Evolutionary conservation across 192 early-diverging fungal genomes (phyloP).

Genomic region (Ambispora gerdemannii): DNA sequence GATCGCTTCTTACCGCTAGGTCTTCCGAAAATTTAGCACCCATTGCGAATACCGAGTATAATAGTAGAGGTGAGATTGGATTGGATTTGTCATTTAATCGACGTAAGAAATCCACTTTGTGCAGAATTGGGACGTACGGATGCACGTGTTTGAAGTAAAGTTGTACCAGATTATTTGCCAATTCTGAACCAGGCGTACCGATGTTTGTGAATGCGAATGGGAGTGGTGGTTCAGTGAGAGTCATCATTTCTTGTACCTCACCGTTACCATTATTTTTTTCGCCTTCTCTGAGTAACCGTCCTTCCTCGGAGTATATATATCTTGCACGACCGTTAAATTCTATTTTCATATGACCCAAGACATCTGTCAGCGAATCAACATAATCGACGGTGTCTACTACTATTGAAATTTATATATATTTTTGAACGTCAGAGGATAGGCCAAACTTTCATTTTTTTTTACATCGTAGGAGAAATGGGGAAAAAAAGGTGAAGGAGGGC

Average conservation of each 20-base stretch:
- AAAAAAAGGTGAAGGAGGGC: not conserved
- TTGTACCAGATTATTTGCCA: constrained; percentile 33
- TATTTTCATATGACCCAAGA: constrained; percentile 15
- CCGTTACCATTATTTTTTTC: not conserved
- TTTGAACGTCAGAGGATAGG: no score
- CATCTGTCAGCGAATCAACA: constrained; percentile 17
- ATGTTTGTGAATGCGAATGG: not conserved
- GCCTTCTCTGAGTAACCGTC: not conserved
- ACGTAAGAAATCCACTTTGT: constrained; percentile 47
- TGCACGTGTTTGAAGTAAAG: constrained; percentile 54
- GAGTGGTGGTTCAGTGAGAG: constrained; percentile 15
- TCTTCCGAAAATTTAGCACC: constrained; percentile 28
- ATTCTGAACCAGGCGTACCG: not conserved
- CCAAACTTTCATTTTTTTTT: not conserved
- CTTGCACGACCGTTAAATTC: constrained; percentile 8
- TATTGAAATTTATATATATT: not conserved
- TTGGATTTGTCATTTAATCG: constrained; percentile 42
- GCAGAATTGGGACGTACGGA: constrained; percentile 49
- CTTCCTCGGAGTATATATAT: constrained; percentile 21
- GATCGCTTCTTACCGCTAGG: constrained; percentile 9
- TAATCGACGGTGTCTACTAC: constrained; percentile 22
- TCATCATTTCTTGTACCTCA: not conserved
- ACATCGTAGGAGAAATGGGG: not conserved
- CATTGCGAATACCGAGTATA: constrained; percentile 54
- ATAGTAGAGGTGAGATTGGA: constrained; percentile 45